Percentiles rank a stretch among this genome's conserved stretches.
phyloP scores from a whole-genome alignment of 1,139 yeast genomes.

The Arxiozyma bovina region DNA sequence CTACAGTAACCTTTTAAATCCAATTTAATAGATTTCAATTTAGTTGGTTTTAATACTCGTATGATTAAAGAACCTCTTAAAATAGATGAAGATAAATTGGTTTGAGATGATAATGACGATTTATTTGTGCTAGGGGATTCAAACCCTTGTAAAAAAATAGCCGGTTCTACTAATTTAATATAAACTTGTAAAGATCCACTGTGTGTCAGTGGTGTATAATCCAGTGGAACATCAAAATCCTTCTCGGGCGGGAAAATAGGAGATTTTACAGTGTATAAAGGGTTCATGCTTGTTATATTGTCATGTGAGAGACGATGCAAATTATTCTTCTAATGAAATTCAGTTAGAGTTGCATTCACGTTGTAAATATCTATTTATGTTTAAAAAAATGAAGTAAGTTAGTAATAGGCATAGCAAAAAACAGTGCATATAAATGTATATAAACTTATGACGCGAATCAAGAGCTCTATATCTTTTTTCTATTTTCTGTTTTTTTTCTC shows the following conservation, averaged over 20 bases:
- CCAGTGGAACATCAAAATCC: conserved; percentile 27
- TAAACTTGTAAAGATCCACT: conserved; percentile 31
- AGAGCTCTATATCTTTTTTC: neutral
- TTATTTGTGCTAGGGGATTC: conserved; percentile 15
- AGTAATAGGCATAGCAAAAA: too few relatives aligned
- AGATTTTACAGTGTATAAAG: conserved; percentile 16
- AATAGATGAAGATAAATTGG: conserved; percentile 49
- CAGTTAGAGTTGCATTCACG: neutral
- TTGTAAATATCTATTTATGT: too few relatives aligned
- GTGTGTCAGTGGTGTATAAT: conserved; percentile 31
- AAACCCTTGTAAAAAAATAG: conserved; percentile 75
- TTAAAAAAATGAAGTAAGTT: neutral
- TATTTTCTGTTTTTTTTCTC: too few relatives aligned
- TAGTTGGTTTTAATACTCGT: conserved; percentile 64
- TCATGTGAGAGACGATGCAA: too few relatives aligned
- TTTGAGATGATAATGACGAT: conserved; percentile 43
- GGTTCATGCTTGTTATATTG: conserved; percentile 10
- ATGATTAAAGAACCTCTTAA: conserved; percentile 75
- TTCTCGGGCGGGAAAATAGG: conserved; percentile 34
- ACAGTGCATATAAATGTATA: too few relatives aligned
- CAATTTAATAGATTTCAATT: conserved; percentile 59
- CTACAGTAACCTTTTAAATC: conserved; percentile 63
- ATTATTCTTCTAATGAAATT: neutral
- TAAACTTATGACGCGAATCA: neutral
- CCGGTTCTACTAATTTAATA: conserved; percentile 60